A percentile compares a stretch with the other conserved stretches of the same genome.
These are phyloP conservation scores for Mortierella sp. DNA, from an alignment of 371 early-diverging fungal genomes.

Conservation along the genomic window DNA sequence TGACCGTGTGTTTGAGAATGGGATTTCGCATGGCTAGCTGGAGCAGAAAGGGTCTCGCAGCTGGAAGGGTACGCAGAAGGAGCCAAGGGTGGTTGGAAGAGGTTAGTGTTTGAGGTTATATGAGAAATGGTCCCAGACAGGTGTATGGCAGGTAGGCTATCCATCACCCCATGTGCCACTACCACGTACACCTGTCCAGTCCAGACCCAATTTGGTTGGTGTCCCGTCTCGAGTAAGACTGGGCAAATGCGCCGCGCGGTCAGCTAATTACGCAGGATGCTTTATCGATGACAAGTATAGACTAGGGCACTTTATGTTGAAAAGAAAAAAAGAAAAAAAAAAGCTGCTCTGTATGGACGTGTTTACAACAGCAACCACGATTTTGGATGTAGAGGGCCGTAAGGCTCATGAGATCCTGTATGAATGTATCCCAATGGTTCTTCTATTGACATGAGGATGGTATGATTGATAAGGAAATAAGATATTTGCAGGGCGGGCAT, in stretches of 20 bases:
- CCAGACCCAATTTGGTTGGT: no score
- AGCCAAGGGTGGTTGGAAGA: background rate
- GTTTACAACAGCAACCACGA: background rate
- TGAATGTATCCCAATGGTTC: no score
- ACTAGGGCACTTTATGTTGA: no score
- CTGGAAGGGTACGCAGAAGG: background rate
- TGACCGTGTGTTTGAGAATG: constrained; percentile 6
- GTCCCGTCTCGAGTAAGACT: no score
- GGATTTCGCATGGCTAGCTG: background rate
- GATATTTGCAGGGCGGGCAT: background rate
- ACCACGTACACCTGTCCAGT: no score
- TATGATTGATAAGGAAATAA: background rate
- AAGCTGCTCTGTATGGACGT: background rate
- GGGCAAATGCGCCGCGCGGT: no score
- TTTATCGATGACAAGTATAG: no score
- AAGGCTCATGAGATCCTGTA: background rate
- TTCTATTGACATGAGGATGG: no score
- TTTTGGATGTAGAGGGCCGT: background rate
- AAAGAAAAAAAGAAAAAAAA: no score
- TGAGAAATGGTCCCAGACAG: background rate
- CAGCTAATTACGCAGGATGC: no score
- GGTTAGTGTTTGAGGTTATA: background rate
- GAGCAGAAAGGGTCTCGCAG: constrained; percentile 1
- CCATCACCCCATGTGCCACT: constrained; percentile 1
- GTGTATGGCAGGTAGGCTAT: background rate